A percentile compares a stretch with the other conserved stretches of the same genome.
These are phyloP conservation scores for Hypoxylon fuscum DNA, from an alignment of 495 filamentous ascomycete species.

Conservation along the genomic window DNA sequence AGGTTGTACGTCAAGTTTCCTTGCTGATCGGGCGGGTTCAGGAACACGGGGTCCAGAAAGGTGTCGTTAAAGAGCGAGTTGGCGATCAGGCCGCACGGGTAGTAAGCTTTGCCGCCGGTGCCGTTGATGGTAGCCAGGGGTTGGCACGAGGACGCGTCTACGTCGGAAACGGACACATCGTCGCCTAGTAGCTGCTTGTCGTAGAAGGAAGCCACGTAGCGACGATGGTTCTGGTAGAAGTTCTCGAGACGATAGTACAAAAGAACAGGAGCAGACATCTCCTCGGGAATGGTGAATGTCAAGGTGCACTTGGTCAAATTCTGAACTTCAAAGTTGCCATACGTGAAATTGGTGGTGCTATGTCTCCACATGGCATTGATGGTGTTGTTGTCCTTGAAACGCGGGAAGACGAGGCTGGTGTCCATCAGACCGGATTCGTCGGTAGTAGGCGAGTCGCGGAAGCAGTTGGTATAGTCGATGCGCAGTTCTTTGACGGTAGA, in stretches of 20 bases:
- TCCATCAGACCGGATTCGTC: constrained; percentile 57
- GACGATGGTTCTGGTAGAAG: constrained; percentile 99
- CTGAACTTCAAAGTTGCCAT: constrained; percentile 29
- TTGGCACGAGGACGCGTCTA: constrained; percentile 75
- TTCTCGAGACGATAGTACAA: constrained; percentile 96
- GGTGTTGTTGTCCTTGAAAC: constrained; percentile 68
- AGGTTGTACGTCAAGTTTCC: constrained; percentile 67
- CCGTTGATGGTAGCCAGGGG: constrained; percentile 68
- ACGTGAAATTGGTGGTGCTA: constrained; percentile 30
- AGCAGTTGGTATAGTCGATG: constrained; percentile 89
- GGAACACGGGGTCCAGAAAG: constrained; percentile 68
- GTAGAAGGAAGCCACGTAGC: constrained; percentile 91
- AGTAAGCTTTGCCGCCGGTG: constrained; percentile 72
- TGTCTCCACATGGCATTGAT: constrained; percentile 47
- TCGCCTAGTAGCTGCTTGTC: constrained; percentile 82
- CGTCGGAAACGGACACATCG: constrained; percentile 64
- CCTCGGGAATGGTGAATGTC: constrained; percentile 78
- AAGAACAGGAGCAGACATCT: constrained; percentile 79
- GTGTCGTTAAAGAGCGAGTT: constrained; percentile 98
- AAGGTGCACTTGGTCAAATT: constrained; percentile 66
- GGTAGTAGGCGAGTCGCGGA: constrained; percentile 55
- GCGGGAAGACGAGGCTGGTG: constrained; percentile 62
- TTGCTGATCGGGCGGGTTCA: constrained; percentile 50
- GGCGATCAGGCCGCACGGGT: constrained; percentile 94
- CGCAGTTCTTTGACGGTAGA: constrained; percentile 84